Evolutionary conservation across 2,329 filamentous ascomycete species (phyloP).

Genomic region (Calonectria pseudoreteaudii): DNA sequence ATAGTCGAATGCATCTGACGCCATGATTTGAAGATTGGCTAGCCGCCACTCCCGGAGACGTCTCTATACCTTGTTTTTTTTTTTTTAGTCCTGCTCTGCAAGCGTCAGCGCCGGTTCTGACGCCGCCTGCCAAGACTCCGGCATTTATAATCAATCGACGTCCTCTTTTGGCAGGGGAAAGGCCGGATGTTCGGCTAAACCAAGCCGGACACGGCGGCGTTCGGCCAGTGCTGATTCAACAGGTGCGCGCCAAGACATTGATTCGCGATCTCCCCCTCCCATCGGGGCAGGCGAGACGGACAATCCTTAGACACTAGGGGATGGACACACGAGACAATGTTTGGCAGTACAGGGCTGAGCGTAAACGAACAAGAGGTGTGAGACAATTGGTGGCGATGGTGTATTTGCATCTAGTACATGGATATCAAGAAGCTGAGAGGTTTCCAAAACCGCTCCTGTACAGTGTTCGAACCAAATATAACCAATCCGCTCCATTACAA

Average conservation of each 20-base stretch:
- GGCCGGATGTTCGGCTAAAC: neutral
- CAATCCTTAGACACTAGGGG: neutral
- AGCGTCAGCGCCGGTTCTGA: neutral
- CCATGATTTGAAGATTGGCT: conserved; percentile 10
- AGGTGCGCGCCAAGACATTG: neutral
- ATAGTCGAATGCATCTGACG: neutral
- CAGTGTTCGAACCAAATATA: neutral
- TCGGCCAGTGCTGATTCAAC: neutral
- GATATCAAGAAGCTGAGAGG: conserved; percentile 24
- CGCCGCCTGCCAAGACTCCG: neutral
- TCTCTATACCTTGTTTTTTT: neutral
- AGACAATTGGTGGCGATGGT: conserved; percentile 23
- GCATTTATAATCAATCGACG: conserved; percentile 16
- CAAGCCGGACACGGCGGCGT: neutral
- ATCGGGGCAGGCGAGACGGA: neutral
- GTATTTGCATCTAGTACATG: conserved; percentile 22
- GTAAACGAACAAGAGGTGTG: neutral
- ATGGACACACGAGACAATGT: neutral
- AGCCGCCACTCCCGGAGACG: conserved; percentile 19
- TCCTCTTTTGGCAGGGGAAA: neutral
- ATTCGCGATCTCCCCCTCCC: neutral
- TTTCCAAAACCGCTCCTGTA: conserved; percentile 2
- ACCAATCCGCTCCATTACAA: neutral
- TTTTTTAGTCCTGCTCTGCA: neutral
- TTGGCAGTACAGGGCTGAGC: neutral